Evolutionary conservation across 768 basidiomycete species (phyloP).

Genomic region (Bullera alba): DNA sequence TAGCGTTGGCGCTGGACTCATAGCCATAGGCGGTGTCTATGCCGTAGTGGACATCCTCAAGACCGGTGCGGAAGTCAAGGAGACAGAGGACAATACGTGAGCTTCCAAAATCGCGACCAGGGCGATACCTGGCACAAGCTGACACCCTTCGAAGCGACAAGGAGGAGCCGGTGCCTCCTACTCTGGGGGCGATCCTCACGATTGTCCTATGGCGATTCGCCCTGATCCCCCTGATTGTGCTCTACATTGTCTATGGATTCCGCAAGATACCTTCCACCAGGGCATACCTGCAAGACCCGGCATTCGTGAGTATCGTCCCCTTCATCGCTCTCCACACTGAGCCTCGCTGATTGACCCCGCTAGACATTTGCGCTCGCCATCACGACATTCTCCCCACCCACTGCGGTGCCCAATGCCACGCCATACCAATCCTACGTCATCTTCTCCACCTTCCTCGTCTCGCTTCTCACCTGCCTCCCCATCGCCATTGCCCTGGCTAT

Average conservation of each 20-base stretch:
- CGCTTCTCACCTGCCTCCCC: slow-evolving; percentile 30
- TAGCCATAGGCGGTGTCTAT: slow-evolving; percentile 24
- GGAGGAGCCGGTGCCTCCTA: slow-evolving; percentile 35
- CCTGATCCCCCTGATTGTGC: slow-evolving; percentile 26
- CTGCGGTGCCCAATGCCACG: slow-evolving; percentile 14
- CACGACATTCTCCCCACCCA: slow-evolving; percentile 31
- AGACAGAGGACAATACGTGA: slow-evolving; percentile 24
- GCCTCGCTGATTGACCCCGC: background rate
- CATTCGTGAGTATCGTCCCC: slow-evolving; percentile 27
- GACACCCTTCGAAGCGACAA: slow-evolving; percentile 1
- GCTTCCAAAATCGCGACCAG: background rate
- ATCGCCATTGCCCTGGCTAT: slow-evolving; percentile 29
- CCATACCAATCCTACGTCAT: slow-evolving; percentile 37
- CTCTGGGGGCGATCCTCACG: slow-evolving; percentile 33
- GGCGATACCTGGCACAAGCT: background rate
- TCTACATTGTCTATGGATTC: slow-evolving; percentile 35
- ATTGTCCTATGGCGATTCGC: slow-evolving; percentile 34
- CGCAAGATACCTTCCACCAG: slow-evolving; percentile 32
- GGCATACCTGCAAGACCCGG: slow-evolving; percentile 39
- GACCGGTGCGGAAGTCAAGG: slow-evolving; percentile 25
- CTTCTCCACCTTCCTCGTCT: slow-evolving; percentile 21
- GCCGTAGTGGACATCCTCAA: slow-evolving; percentile 34
- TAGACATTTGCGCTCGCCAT: slow-evolving; percentile 39
- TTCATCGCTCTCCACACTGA: background rate
- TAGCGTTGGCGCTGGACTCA: slow-evolving; percentile 28